Base-by-base conservation (phyloP, 2,329 filamentous ascomycete species). In the Colletotrichum incanum region DNA sequence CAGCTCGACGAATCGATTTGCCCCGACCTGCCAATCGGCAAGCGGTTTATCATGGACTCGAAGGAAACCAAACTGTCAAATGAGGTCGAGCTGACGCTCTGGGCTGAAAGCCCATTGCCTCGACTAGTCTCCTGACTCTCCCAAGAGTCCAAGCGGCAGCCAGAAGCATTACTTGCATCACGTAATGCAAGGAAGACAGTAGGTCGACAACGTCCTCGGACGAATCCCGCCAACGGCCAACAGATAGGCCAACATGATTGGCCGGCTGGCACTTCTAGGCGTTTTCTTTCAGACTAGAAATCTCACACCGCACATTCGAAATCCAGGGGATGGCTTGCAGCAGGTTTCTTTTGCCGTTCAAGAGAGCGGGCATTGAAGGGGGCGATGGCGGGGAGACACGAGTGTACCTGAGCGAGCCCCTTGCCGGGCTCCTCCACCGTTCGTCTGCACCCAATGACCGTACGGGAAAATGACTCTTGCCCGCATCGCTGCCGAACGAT, bases 261-360 rank as follows among this genome's bases (percentile, higher is more conserved):
- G 70, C 26, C 37, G 54, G 26, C 28, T 43, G n/a, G 18, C 23
- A 49, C 34, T 3, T 45, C 4, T 20, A 65, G 59, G 66, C 70
- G 54, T 65, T 70, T 72, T 64, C 64, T 54, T 70, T 50, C 70
- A 69, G 45, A 70, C 39, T 56, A 37, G 61, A 70, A 72, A 70
- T 70, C 66, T 70, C 70, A 72, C 70, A 72, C 70, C 70, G 70
- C 70, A 72, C 68, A 69, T 72, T 72, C 65, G 39, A 63, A 31
- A 65, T 41, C 55, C 47, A 65, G 66, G 60, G 60, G 31, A 64
- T 64, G 59, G 65, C 65, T 59, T 72, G 69, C 69, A 64, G 69
- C 65, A 56, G 47, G 59, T 72, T 72, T 70, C 65, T 65, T 70
- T 72, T 70, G 65, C 70, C 31, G 54, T 65, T n/a, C 43, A 60